Evolutionary conservation across 2,329 filamentous ascomycete species (phyloP).

Genomic region (Xylaria arbuscula): DNA sequence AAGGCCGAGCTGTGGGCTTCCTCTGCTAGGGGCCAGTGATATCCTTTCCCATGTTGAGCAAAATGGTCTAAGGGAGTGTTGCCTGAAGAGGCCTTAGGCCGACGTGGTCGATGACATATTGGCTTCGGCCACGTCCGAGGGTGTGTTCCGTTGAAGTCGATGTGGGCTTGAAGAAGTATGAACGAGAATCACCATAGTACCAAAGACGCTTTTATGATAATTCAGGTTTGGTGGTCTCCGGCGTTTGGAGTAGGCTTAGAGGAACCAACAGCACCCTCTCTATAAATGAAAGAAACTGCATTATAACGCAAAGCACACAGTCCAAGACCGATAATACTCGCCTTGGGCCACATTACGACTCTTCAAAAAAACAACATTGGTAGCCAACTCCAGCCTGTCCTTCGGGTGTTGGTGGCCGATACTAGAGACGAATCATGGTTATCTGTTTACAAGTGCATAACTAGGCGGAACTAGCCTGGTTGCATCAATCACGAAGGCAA

Average conservation of each 20-base stretch:
- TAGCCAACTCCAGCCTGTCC: conserved; percentile 24
- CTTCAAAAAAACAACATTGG: neutral
- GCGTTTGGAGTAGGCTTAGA: conserved; percentile 6
- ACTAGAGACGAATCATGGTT: conserved; percentile 21
- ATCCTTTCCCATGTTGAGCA: conserved; percentile 33
- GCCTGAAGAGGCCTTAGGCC: conserved; percentile 39
- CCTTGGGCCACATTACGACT: conserved; percentile 6
- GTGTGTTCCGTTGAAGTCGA: conserved; percentile 11
- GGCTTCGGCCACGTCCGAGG: conserved; percentile 34
- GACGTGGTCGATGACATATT: conserved; percentile 28
- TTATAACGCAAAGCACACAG: conserved; percentile 10
- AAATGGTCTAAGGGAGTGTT: conserved; percentile 37
- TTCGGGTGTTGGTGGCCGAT: conserved; percentile 3
- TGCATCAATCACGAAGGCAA: conserved; percentile 24
- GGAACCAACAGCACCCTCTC: neutral
- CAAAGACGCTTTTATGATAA: conserved; percentile 19
- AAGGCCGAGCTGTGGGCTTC: conserved; percentile 40
- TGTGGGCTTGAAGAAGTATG: conserved; percentile 9
- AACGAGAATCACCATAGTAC: neutral
- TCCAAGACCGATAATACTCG: conserved; percentile 15
- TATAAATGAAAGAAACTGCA: neutral
- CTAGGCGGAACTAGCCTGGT: conserved; percentile 30
- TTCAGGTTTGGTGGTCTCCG: neutral
- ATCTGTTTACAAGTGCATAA: conserved; percentile 25
- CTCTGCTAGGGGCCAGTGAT: conserved; percentile 39